phyloP scores from a whole-genome alignment of 2,329 filamentous ascomycete genomes.

The Neurospora crassa region DNA sequence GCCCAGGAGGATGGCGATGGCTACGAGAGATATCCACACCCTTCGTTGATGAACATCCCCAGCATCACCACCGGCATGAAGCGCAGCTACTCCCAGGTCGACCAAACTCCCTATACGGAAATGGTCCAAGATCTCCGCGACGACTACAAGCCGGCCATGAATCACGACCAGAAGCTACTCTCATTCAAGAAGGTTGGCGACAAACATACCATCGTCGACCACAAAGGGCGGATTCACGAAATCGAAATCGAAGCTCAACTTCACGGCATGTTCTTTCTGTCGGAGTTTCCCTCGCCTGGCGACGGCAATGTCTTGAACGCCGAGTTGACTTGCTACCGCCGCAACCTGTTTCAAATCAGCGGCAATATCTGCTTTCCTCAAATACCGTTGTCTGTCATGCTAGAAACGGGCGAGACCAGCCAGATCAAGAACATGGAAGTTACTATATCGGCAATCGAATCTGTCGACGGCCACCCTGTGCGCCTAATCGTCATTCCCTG shows the following conservation, averaged over 20 bases:
- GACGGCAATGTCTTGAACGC: slow-evolving; percentile 55
- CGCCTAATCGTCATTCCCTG: slow-evolving; percentile 95
- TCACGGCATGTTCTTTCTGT: slow-evolving; percentile 83
- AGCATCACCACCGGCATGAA: slow-evolving; percentile 43
- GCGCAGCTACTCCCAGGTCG: slow-evolving; percentile 46
- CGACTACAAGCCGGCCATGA: slow-evolving; percentile 47
- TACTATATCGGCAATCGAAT: slow-evolving; percentile 85
- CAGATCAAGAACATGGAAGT: slow-evolving; percentile 77
- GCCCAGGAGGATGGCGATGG: slow-evolving; percentile 43
- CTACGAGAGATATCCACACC: slow-evolving; percentile 43
- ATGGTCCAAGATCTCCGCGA: slow-evolving; percentile 52
- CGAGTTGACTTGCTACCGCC: slow-evolving; percentile 89
- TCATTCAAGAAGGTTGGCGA: slow-evolving; percentile 48
- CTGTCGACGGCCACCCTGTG: slow-evolving; percentile 82
- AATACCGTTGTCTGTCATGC: slow-evolving; percentile 69
- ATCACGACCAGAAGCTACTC: slow-evolving; percentile 51
- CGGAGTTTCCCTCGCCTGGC: slow-evolving; percentile 59
- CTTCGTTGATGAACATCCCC: slow-evolving; percentile 33
- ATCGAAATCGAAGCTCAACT: slow-evolving; percentile 63
- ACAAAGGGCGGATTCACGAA: slow-evolving; percentile 49
- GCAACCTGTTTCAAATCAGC: slow-evolving; percentile 93
- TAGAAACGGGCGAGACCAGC: slow-evolving; percentile 74
- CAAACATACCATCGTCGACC: slow-evolving; percentile 51
- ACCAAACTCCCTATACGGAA: slow-evolving; percentile 46
- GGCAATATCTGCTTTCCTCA: slow-evolving; percentile 35